A percentile compares a stretch with the other conserved stretches of the same genome.
Evolutionary conservation across 108 stramenopile species (phyloP).

Genomic region (Fistulifera pelliculosa): DNA sequence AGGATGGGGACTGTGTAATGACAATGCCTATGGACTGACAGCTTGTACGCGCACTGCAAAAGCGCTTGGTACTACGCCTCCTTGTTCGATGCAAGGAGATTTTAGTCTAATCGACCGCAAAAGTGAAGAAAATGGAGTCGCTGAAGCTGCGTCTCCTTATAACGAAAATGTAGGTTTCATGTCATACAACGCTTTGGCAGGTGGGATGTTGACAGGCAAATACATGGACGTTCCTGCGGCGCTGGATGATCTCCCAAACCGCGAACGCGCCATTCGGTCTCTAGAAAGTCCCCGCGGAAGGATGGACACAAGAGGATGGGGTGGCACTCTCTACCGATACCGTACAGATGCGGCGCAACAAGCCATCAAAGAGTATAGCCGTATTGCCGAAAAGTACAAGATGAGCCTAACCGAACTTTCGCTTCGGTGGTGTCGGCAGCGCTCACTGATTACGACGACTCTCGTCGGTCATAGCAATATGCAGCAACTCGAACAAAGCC

Average conservation of each 20-base stretch:
- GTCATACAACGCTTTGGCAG: conserved; percentile 84
- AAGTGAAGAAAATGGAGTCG: conserved; percentile 85
- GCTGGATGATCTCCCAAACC: conserved; percentile 37
- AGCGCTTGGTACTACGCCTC: conserved; percentile 69
- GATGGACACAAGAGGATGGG: conserved; percentile 83
- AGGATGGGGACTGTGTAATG: conserved; percentile 87
- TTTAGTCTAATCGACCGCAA: conserved; percentile 79
- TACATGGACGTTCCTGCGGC: conserved; percentile 70
- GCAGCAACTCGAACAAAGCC: conserved; percentile 63
- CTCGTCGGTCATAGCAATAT: conserved; percentile 80
- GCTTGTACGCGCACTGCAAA: conserved; percentile 72
- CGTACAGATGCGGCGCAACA: conserved; percentile 66
- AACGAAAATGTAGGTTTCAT: conserved; percentile 88
- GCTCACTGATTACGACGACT: conserved; percentile 71
- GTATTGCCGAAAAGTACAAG: conserved; percentile 58
- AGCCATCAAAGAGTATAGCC: conserved; percentile 66
- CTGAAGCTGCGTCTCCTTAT: conserved; percentile 80
- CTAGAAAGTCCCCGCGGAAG: conserved; percentile 64
- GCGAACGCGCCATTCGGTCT: conserved; percentile 38
- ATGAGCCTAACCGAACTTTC: conserved; percentile 76
- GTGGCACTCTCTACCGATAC: conserved; percentile 75
- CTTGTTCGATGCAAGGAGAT: conserved; percentile 76
- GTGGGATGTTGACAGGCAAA: conserved; percentile 87
- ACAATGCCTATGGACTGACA: conserved; percentile 85
- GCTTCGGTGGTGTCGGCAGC: conserved; percentile 70